phyloP scores from a whole-genome alignment of 2,329 filamentous ascomycete genomes.

The Whalleya microplaca region DNA sequence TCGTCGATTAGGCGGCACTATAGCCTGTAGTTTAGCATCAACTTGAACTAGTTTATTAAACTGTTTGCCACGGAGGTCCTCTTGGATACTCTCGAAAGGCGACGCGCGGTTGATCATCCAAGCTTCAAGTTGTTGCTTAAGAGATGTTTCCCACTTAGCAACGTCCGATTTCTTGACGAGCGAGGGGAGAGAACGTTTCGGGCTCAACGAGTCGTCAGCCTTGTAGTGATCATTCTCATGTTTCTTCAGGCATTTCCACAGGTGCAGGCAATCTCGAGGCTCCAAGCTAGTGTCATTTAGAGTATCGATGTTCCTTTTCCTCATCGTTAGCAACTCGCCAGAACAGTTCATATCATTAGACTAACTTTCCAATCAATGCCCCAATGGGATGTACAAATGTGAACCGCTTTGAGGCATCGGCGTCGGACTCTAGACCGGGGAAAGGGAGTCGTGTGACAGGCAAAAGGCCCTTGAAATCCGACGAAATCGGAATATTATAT shows the following conservation, averaged over 20 bases:
- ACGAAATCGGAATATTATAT: slow-evolving; percentile 56
- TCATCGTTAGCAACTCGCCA: neutral
- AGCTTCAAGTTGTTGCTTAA: slow-evolving; percentile 60
- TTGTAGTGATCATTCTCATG: slow-evolving; percentile 55
- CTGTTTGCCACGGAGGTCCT: slow-evolving; percentile 44
- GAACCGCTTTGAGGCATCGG: slow-evolving; percentile 53
- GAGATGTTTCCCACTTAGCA: slow-evolving; percentile 62
- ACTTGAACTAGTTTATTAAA: neutral
- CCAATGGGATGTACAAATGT: slow-evolving; percentile 68
- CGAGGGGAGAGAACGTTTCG: slow-evolving; percentile 50
- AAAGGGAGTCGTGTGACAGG: slow-evolving; percentile 46
- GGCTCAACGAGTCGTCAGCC: slow-evolving; percentile 54
- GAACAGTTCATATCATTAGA: neutral
- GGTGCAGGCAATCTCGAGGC: slow-evolving; percentile 67
- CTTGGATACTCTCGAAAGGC: slow-evolving; percentile 47
- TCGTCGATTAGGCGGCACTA: neutral
- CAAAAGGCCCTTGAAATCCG: slow-evolving; percentile 56
- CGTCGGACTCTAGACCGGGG: slow-evolving; percentile 49
- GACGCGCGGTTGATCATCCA: slow-evolving; percentile 62
- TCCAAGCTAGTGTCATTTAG: slow-evolving; percentile 72
- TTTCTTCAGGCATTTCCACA: slow-evolving; percentile 68
- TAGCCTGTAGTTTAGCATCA: neutral
- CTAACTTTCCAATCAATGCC: slow-evolving; percentile 60
- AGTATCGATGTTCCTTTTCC: slow-evolving; percentile 55
- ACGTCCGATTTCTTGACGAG: slow-evolving; percentile 68